Evolutionary conservation across 1,284 basidiomycete genomes (phyloP), one percentile per base, ranked within the genome.

Genomic region (Lentinus polychrous): DNA sequence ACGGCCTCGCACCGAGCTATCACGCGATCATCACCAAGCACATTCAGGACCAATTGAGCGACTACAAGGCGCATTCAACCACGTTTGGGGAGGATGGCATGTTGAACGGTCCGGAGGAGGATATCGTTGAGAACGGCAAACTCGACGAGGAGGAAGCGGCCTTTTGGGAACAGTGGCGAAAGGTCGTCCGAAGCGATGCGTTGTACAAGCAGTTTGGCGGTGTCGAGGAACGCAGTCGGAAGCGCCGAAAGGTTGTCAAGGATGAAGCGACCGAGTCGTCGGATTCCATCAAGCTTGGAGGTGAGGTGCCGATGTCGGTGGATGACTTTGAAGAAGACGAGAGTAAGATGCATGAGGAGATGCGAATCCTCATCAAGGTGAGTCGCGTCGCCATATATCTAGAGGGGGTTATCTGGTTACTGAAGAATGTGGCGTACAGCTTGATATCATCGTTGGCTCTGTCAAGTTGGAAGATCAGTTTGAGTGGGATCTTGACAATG

Each of bases 391-490:
- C 11, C 31, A 27, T 15, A 31, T 43, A 15, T 32, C 42, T 3
- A 2, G 18, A 7, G 27, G 17, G n/a, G 20, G 12, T 36, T 40
- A 5, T 44, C 15, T 43, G 32, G 10, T 43, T 24, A 37, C 45
- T 47, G 50, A 45, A 36, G 49, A 63, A 48, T 61, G 34, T 51
- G 34, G 47, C 43, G 41, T 56, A 3, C 56, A 94, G 90, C 78
- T 99, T 53, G 96, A 99, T 67, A 93, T 99, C 66, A 92, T 94
- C 45, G 88, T 94, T 47, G 94, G 94, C 27, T 84, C 86, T 15
- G 84, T 94, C 71, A 94, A 96, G 65, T 78, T 99, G 23, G 86
- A 94, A 47, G 96, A 99, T 68, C 91, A 94, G 61, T 96, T 99
- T 62, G 96, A 99, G 65, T 99, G 96, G 96, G 95, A 99, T 66